Base-by-base conservation (phyloP, 2,329 filamentous ascomycete species). In the Cercospora sp. region DNA sequence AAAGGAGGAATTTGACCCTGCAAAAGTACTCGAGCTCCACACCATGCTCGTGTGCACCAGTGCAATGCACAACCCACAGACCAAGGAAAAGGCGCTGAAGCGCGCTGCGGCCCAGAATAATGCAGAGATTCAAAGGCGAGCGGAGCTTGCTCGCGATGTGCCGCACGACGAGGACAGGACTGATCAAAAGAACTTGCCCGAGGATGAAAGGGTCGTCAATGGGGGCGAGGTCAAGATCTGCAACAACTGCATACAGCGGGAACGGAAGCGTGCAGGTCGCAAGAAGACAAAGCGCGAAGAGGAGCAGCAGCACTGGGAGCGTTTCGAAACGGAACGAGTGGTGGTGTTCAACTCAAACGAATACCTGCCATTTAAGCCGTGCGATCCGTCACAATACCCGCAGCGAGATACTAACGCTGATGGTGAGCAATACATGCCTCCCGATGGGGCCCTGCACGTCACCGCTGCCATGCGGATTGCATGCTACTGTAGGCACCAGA, bases 141-240 rank as follows among this genome's bases (percentile, higher is more conserved):
- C 85, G 9, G 74, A 78, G 61, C 68, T 68, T 18, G 69, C 69
- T 28, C 65, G 69, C 61, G 70, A 70, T 7, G 24, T 21, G n/a
- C 74, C 77, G n/a, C 77, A 76, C 49, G 75, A 81, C 8, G 78
- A 80, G 63, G 80, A 82, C 63, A 78, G 79, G 69, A 82, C 80
- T 74, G 85, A 86, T 26, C 72, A 77, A 16, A 80, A 82, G 61
- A 84, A 85, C 58, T 82, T 85, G 13, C 84, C 86, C 30, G 87
- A 89, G 21, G 90, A 91, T 60, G 87, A 89, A 63, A 91, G 90
- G 65, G 90, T 93, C 1, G 85, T 93, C 65, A 94, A 96, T 74
- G 95, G 95, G 53, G 95, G 92, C n/a, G 93, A 97, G 74, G 93
- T 99, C 18, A 89, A 90, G 73, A 98, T 98, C 69, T 99, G 95